These are phyloP conservation scores for Apophysomyces ossiformis DNA, from an alignment of 371 early-diverging fungal genomes.

Conservation along the genomic window DNA sequence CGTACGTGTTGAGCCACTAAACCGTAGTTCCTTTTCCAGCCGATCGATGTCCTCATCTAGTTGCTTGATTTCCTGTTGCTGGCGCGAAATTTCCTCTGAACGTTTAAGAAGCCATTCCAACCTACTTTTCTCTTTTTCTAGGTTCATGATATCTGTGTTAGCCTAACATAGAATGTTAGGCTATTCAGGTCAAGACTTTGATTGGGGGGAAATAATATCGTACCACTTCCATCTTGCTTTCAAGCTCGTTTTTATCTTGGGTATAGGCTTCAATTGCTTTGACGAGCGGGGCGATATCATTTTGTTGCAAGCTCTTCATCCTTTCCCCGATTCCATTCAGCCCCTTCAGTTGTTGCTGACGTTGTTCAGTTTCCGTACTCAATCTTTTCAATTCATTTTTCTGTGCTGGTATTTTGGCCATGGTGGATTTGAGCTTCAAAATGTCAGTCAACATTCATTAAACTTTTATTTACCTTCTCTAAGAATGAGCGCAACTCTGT, in stretches of 20 bases:
- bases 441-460: background rate
- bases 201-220: background rate
- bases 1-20: slow-evolving; percentile 67
- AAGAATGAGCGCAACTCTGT: slow-evolving; percentile 58
- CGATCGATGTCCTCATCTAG: slow-evolving; percentile 46
- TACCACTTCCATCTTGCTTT: slow-evolving; percentile 17
- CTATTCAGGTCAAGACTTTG: background rate
- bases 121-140: slow-evolving; percentile 25
- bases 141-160: slow-evolving; percentile 23
- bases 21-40: slow-evolving; percentile 62
- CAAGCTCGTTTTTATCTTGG: slow-evolving; percentile 31
- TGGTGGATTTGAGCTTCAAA: slow-evolving; percentile 34
- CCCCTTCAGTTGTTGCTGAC: slow-evolving; percentile 38
- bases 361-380: slow-evolving; percentile 34
- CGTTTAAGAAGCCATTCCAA: slow-evolving; percentile 26
- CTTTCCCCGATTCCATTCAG: slow-evolving; percentile 53
- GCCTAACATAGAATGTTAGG: slow-evolving; percentile 7
- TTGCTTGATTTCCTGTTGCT: slow-evolving; percentile 40
- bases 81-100: slow-evolving; percentile 45
- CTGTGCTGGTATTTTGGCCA: slow-evolving; percentile 54
- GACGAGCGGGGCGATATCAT: slow-evolving; percentile 25
- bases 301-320: slow-evolving; percentile 29
- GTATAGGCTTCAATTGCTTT: slow-evolving; percentile 50
- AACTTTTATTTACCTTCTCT: slow-evolving; percentile 44
- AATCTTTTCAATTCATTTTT: slow-evolving; percentile 40